phyloP scores from a whole-genome alignment of 192 early-diverging fungal species.

The Rhizophagus sp. region DNA sequence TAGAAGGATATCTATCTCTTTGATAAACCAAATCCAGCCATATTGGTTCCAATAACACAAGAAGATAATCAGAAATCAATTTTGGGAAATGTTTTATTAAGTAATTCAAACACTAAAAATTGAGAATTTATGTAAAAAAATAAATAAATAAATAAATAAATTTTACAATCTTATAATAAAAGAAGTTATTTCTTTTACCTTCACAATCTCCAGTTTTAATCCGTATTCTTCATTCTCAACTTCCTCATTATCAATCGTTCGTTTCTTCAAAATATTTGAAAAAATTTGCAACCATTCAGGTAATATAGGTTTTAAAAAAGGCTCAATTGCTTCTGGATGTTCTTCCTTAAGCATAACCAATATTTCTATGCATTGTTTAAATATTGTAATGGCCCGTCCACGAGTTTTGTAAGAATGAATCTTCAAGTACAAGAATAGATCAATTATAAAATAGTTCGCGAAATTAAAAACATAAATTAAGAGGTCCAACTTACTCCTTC shows the following conservation, averaged over 20 bases:
- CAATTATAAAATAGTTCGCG: not conserved
- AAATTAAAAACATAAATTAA: not conserved
- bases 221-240: conserved; percentile 58
- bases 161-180: not conserved
- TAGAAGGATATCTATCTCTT: conserved; percentile 51
- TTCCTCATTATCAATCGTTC: conserved; percentile 44
- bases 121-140: not conserved
- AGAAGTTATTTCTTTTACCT: conserved; percentile 43
- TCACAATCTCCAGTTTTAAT: conserved; percentile 73
- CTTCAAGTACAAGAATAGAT: conserved; percentile 33
- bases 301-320: conserved; percentile 72
- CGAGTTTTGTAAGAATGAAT: conserved; percentile 66
- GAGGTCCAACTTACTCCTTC: conserved; percentile 40
- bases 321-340: conserved; percentile 67
- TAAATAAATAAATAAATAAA: too few relatives aligned
- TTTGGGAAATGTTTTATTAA: conserved; percentile 67
- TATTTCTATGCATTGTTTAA: conserved; percentile 84
- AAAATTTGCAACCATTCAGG: conserved; percentile 79
- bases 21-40: conserved; percentile 70
- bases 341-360: conserved; percentile 77
- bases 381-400: conserved; percentile 76
- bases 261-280: conserved; percentile 60
- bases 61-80: conserved; percentile 49
- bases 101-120: conserved; percentile 57
- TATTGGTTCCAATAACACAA: conserved; percentile 61